These are phyloP conservation scores for Plasmodium ovale DNA, from an alignment of 169 alveolate species.

Conservation along the genomic window DNA sequence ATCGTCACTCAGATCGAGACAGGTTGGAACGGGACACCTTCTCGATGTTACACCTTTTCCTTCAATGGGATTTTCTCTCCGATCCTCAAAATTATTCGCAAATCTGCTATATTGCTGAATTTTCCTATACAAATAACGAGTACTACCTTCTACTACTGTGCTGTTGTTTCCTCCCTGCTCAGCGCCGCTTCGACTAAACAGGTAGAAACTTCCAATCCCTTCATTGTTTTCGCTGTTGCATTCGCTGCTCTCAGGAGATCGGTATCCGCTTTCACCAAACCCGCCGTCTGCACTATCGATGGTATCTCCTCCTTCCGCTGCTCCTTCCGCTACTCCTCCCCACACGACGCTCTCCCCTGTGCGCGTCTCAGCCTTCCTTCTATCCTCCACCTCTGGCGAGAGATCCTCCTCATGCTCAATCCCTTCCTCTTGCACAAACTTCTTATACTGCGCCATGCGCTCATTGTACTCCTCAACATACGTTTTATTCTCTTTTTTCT, in stretches of 20 bases:
- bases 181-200: background rate
- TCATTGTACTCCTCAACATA: constrained; percentile 11
- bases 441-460: background rate
- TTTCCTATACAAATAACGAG: background rate
- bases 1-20: constrained; percentile 13
- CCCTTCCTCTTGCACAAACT: constrained; percentile 8
- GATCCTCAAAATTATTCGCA: background rate
- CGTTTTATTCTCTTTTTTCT: constrained; percentile 13
- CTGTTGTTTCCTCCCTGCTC: background rate
- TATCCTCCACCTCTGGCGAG: background rate
- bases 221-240: background rate
- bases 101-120: background rate
- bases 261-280: too few species aligned
- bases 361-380: background rate
- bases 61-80: background rate
- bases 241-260: background rate
- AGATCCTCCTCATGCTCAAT: background rate
- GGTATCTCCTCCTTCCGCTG: background rate
- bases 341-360: background rate
- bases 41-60: background rate
- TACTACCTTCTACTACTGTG: background rate
- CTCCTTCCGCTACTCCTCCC: background rate
- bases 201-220: background rate
- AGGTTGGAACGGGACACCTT: background rate
- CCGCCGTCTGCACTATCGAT: background rate